These are phyloP conservation scores for Hyparrhenia diplandra DNA, from an alignment of 176 grass and related monocot genomes.

Conservation along the genomic window DNA sequence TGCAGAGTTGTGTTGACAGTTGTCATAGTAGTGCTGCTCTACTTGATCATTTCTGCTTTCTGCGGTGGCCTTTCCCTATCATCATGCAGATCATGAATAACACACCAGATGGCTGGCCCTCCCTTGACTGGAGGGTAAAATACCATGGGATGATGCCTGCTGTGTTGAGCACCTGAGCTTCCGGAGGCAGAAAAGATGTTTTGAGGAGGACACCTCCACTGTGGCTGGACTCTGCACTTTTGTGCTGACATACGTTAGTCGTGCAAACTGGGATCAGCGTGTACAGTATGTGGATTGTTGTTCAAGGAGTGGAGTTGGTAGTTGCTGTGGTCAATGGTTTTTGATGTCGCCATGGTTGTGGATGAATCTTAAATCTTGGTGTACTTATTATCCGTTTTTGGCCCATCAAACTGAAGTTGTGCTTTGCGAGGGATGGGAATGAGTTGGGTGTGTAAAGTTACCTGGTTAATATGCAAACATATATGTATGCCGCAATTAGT, in stretches of 20 bases:
- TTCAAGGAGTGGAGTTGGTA: background rate
- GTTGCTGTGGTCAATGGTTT: background rate
- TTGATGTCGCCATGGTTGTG: background rate
- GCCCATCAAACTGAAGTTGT: background rate
- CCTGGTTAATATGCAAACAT: background rate
- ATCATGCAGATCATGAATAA: conserved; percentile 61
- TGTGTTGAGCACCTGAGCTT: background rate
- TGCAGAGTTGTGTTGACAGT: conserved; percentile 63
- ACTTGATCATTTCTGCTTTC: conserved; percentile 85
- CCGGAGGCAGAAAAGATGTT: background rate
- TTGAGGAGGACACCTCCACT: background rate
- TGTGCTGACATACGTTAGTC: conserved; percentile 5
- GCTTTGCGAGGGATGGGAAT: background rate
- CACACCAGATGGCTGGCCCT: background rate
- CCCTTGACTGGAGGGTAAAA: background rate
- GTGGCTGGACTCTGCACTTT: background rate
- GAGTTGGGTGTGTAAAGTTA: background rate
- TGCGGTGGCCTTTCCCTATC: conserved; percentile 81
- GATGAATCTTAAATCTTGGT: background rate
- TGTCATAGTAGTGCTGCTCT: conserved; percentile 71
- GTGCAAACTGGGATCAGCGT: conserved; percentile 17
- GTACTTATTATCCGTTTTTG: background rate
- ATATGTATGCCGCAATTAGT: background rate
- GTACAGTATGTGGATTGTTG: conserved; percentile 31
- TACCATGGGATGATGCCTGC: conserved; percentile 1